Conservation (phyloP, 192 early-diverging fungal species). For the Backusella luteola region DNA sequence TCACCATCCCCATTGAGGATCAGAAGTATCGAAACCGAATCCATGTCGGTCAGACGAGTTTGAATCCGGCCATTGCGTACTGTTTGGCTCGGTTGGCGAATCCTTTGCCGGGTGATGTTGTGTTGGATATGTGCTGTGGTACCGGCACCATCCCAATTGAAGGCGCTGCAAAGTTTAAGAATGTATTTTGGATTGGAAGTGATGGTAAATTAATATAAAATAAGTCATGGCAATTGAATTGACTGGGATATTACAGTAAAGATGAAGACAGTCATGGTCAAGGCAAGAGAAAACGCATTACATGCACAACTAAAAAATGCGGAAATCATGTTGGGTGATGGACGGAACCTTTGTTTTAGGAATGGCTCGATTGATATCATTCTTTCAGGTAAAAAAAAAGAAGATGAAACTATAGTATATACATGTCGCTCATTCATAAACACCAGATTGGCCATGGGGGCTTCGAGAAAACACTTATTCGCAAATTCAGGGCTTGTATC, state of each 20-base stretch:
- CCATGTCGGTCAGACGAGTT: constrained; percentile 38
- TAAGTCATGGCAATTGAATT: neutral
- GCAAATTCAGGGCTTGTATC: constrained; percentile 36
- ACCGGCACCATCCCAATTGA: constrained; percentile 32
- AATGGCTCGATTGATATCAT: constrained; percentile 30
- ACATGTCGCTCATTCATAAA: neutral
- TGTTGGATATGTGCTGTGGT: constrained; percentile 46
- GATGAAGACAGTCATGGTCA: constrained; percentile 13
- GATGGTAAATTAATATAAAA: constrained; percentile 26
- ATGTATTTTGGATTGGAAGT: constrained; percentile 35
- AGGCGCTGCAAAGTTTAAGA: constrained; percentile 39
- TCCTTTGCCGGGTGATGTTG: constrained; percentile 40
- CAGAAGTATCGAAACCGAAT: constrained; percentile 39
- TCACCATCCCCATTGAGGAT: constrained; percentile 4
- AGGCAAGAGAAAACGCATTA: constrained; percentile 24
- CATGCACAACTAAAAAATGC: constrained; percentile 17
- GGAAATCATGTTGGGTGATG: constrained; percentile 30
- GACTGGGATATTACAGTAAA: neutral
- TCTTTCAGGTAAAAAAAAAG: constrained; percentile 15
- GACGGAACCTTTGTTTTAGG: constrained; percentile 19
- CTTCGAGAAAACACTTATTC: constrained; percentile 25
- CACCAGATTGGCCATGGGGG: constrained; percentile 36
- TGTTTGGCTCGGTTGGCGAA: constrained; percentile 31
- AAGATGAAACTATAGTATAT: neutral
- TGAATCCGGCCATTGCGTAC: constrained; percentile 45